phyloP scores from a whole-genome alignment of 2,329 filamentous ascomycete species.

The Rhytidhysteron rufulum region DNA sequence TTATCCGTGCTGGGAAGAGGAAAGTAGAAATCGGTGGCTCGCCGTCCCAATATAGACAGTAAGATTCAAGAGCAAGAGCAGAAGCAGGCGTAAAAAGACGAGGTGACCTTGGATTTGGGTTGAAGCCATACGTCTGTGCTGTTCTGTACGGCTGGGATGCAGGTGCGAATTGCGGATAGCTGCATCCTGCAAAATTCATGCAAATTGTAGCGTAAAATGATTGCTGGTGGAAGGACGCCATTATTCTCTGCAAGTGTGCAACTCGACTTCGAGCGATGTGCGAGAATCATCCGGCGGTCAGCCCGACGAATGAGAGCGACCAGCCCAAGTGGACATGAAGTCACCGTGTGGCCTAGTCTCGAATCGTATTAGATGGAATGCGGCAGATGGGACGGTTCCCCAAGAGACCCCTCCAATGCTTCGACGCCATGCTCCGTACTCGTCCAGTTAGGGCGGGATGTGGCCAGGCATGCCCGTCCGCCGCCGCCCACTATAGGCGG shows the following conservation, averaged over 20 bases:
- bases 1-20: no score
- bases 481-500: no score
- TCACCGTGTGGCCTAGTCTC: constrained; percentile 13
- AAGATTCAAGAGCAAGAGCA: no score
- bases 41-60: no score
- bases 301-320: no score
- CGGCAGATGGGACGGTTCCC: constrained; percentile 9
- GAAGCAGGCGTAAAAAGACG: background rate
- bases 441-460: no score
- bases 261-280: background rate
- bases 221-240: background rate
- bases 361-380: constrained; percentile 11
- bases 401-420: constrained; percentile 9
- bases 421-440: background rate
- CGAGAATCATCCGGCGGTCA: background rate
- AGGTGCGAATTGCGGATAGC: constrained; percentile 11
- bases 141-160: constrained; percentile 8
- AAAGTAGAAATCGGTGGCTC: no score
- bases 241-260: background rate
- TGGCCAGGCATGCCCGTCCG: no score
- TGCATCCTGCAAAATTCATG: constrained; percentile 5
- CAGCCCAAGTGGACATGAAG: no score
- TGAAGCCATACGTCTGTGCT: constrained; percentile 2
- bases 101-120: constrained; percentile 2
- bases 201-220: background rate